These are phyloP conservation scores for Solanum paucissectum DNA, from an alignment of 257 asterid genomes.

Conservation along the genomic window DNA sequence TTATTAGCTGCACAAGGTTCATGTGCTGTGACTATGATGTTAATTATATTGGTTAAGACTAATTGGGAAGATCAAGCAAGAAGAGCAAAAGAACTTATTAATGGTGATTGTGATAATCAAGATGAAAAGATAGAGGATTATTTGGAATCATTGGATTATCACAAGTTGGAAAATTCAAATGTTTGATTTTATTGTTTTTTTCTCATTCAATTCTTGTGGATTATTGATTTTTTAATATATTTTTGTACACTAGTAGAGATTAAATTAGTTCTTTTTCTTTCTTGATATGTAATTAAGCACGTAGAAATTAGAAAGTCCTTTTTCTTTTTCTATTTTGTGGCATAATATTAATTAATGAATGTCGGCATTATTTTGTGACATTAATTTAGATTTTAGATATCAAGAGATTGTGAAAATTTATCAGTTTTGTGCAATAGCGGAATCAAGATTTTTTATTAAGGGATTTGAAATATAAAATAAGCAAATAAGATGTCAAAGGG, in stretches of 20 bases:
- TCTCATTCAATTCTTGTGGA: background rate
- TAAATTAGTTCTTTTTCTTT: background rate
- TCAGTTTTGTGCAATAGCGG: no score
- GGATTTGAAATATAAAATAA: no score
- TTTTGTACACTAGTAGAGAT: background rate
- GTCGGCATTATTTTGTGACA: background rate
- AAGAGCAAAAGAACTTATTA: conserved; percentile 25
- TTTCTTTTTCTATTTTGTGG: background rate
- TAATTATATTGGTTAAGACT: conserved; percentile 12
- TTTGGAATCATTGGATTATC: conserved; percentile 1
- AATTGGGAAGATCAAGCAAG: conserved; percentile 25
- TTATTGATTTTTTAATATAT: background rate
- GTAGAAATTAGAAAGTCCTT: background rate
- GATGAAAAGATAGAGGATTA: background rate
- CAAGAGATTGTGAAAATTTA: background rate
- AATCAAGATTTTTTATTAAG: no score
- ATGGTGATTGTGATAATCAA: background rate
- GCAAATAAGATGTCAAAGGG: no score
- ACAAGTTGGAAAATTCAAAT: background rate
- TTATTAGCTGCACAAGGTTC: conserved; percentile 30
- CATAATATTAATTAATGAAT: background rate
- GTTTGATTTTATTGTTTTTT: background rate
- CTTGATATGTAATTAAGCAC: background rate
- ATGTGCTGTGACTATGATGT: conserved; percentile 26
- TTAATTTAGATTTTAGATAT: background rate